Base-by-base conservation (phyloP, 805 yeast genomes). In the Zygotorulaspora florentina region DNA sequence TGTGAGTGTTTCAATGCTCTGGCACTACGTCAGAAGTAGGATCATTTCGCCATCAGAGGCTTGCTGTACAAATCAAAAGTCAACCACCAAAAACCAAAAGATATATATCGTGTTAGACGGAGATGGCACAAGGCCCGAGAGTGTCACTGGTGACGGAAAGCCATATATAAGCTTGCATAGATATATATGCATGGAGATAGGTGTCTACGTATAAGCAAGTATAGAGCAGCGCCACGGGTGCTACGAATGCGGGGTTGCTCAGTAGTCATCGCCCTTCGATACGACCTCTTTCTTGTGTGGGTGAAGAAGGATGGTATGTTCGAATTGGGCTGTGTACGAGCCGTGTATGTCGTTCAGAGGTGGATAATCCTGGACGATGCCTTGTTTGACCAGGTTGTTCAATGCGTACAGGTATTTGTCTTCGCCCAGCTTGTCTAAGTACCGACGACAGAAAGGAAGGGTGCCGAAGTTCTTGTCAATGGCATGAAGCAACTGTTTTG, bases 391-490 rank as follows among this genome's bases (percentile, higher is more conserved):
- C 62, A 93, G 74, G 57, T 80, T 84, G 68, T 85, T 88, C 66
- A 93, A 76, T 5, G 96, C 96, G 56, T 87, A 72, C 47, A 91
- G 72, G 59, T 93, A 91, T 69, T 89, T 90, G 38, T 89, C 96
- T 63, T 91, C 95, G 12, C 96, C 97, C 4, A 86, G 59, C 54
- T 95, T 77, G 62, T 93, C 99, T 62, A 93, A 72, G 64, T 93
- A 93, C 58, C 99, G 76, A 57, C 97, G 83, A 71, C 99, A 93
- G 80, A 90, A 93, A 2, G 99, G 98, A 55, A 93, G 73, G 0
- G 98, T 88, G 36, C 98, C 97, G 62, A 93, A 93, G 57, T 86
- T 80, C 46, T 76, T 73, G 62, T 88, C 83, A 58, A 93, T 93
- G 10, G 81, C 74, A 40, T 73, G 70, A 51, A 88, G 69, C 53